A percentile compares a stretch with the other conserved stretches of the same genome.
Conservation (phyloP, 208 protist genomes). For the Acanthamoeba castellanii region DNA sequence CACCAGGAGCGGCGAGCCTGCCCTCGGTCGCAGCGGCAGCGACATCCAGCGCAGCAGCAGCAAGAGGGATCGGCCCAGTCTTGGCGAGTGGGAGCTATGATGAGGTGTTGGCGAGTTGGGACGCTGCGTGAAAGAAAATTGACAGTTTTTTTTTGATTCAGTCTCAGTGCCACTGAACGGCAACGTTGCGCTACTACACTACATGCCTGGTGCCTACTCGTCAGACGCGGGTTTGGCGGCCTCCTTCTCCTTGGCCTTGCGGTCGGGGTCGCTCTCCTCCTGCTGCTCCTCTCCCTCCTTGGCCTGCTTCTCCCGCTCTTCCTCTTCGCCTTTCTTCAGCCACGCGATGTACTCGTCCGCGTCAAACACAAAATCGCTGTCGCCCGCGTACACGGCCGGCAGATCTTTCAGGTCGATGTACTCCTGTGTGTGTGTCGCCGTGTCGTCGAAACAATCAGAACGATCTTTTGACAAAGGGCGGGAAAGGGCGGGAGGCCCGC, state of each 20-base stretch:
- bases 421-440: not conserved
- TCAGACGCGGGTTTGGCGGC: too few species aligned
- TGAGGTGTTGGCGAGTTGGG: not conserved
- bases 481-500: not conserved
- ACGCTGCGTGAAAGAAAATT: too few species aligned
- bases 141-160: too few species aligned
- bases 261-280: not conserved
- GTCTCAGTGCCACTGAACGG: too few species aligned
- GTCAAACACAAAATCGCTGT: conserved; percentile 56
- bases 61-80: not conserved
- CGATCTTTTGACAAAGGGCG: not conserved
- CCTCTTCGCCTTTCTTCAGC: conserved; percentile 53
- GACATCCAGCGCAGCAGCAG: not conserved
- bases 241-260: conserved; percentile 3
- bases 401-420: conserved; percentile 53
- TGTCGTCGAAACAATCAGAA: not conserved
- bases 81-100: not conserved
- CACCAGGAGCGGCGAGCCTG: too few species aligned
- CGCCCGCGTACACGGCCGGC: conserved; percentile 17
- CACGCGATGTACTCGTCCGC: conserved; percentile 51
- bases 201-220: not conserved
- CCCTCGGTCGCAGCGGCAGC: not conserved
- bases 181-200: too few species aligned
- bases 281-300: not conserved
- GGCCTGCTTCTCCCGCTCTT: conserved; percentile 10